Percentiles rank a stretch among this genome's conserved stretches.
Evolutionary conservation across 371 early-diverging fungal species (phyloP).

Genomic region (Syncephalastrum sp.): DNA sequence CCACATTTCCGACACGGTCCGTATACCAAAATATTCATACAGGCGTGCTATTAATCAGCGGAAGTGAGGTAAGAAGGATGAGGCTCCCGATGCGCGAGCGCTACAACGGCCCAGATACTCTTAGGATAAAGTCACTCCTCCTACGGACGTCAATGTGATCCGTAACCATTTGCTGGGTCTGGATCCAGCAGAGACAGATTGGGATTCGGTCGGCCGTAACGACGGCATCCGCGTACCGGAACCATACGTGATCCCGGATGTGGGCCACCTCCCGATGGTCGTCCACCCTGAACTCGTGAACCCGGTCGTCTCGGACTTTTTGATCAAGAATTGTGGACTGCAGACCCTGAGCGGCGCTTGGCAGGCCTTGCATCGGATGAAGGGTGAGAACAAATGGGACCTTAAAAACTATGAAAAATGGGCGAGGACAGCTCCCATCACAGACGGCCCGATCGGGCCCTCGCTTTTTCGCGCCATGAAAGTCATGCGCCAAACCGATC

Average conservation of each 20-base stretch:
- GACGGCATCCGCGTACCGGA: constrained; percentile 40
- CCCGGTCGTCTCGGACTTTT: constrained; percentile 63
- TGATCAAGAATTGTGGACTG: constrained; percentile 63
- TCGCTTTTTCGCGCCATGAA: constrained; percentile 64
- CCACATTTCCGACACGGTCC: constrained; percentile 41
- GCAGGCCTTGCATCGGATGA: constrained; percentile 58
- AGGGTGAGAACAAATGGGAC: constrained; percentile 69
- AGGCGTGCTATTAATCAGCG: constrained; percentile 61
- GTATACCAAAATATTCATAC: constrained; percentile 51
- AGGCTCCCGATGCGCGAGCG: too few species aligned
- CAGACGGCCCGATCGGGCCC: constrained; percentile 45
- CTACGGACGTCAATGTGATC: constrained; percentile 44
- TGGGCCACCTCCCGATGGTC: constrained; percentile 68
- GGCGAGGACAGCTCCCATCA: constrained; percentile 56
- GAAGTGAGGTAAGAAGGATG: constrained; percentile 44
- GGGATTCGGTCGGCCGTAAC: constrained; percentile 14
- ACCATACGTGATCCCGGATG: constrained; percentile 60
- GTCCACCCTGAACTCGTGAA: constrained; percentile 67
- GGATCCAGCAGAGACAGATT: constrained; percentile 21
- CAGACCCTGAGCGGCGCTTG: constrained; percentile 59
- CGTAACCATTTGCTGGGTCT: constrained; percentile 39
- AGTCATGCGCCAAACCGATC: constrained; percentile 69
- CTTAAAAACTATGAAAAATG: constrained; percentile 72
- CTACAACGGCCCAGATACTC: too few species aligned
- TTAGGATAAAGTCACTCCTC: constrained; percentile 50